Evolutionary conservation across 148 eudicot genomes (phyloP).

Genomic region (Vaccinium vitisidaea): DNA sequence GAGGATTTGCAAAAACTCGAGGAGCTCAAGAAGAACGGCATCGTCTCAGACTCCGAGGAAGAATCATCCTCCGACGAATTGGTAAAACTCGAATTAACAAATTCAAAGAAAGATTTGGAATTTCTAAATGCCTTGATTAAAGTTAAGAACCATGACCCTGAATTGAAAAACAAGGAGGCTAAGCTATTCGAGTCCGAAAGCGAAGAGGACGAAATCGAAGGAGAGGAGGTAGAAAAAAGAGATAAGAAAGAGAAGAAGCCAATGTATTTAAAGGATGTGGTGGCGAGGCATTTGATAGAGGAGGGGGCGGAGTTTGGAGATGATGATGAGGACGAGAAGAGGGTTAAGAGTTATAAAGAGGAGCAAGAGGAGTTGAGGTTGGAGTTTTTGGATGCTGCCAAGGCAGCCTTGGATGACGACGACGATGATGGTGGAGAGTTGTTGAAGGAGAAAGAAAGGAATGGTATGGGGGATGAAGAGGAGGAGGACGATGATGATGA

Average conservation of each 20-base stretch:
- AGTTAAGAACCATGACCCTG: constrained; percentile 66
- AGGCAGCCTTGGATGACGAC: constrained; percentile 41
- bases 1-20: constrained; percentile 43
- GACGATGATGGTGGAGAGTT: constrained; percentile 40
- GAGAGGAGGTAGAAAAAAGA: constrained; percentile 10
- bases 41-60: constrained; percentile 35
- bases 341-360: constrained; percentile 47
- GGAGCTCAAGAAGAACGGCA: constrained; percentile 47
- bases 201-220: constrained; percentile 23
- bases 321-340: constrained; percentile 25
- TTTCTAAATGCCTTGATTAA: constrained; percentile 57
- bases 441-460: constrained; percentile 43
- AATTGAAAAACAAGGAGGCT: constrained; percentile 44
- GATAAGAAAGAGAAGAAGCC: constrained; percentile 47
- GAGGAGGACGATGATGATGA: constrained; percentile 46
- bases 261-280: constrained; percentile 80
- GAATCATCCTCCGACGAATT: constrained; percentile 25
- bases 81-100: constrained; percentile 17
- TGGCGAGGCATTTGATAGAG: constrained; percentile 68
- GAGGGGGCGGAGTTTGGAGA: constrained; percentile 52
- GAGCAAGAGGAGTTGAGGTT: constrained; percentile 67
- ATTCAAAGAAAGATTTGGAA: constrained; percentile 36
- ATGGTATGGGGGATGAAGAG: constrained; percentile 26
- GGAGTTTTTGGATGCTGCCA: constrained; percentile 41
- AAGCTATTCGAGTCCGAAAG: constrained; percentile 55